Evolutionary conservation across 192 early-diverging fungal genomes (phyloP), one percentile per base, ranked within the genome.

Genomic region (Lobosporangium transversale): DNA sequence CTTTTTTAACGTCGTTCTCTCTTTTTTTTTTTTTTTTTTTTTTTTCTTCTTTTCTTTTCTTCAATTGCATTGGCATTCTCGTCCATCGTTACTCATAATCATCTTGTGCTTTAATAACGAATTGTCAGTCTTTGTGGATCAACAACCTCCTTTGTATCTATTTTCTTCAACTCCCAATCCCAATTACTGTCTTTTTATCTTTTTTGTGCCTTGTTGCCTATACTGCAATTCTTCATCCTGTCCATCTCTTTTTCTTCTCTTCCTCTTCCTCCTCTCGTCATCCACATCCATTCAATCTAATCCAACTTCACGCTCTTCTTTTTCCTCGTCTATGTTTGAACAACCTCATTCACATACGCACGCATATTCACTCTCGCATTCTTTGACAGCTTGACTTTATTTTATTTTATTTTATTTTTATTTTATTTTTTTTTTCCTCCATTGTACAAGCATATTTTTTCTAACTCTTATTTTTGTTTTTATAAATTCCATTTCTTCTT

Each of bases 401-500:
- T 21, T 12, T n/a, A 15, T 20, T 30, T 30, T 1, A 1, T 47
- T 51, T 50, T 53, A 15, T 53, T n/a, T 18, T 18, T 33, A 4
- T 33, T 54, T 40, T 24, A 30, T 40, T 63, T 24, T 43, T 29
- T 63, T 53, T 43, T 42, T 40, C 31, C n/a, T n/a, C n/a, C n/a
- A n/a, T 23, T 26, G 3, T 26, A 4, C 36, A 21, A 15, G 8
- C 45, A 36, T 9, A 8, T 23, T n/a, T 23, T 3, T 40, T 53
- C 10, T 7, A 21, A 30, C 32, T 33, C 33, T 32, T 61, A 49
- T 33, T 32, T 32, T 23, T 17, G n/a, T 57, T 40, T 36, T 36
- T 40, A 31, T 40, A 23, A 35, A 14, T 20, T 30, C 8, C 36
- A 44, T 45, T 30, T 32, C 3, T 20, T 10, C 27, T 30, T 29